Conservation (phyloP, 306 rosid genomes). For the Prinsepia uniflora region DNA sequence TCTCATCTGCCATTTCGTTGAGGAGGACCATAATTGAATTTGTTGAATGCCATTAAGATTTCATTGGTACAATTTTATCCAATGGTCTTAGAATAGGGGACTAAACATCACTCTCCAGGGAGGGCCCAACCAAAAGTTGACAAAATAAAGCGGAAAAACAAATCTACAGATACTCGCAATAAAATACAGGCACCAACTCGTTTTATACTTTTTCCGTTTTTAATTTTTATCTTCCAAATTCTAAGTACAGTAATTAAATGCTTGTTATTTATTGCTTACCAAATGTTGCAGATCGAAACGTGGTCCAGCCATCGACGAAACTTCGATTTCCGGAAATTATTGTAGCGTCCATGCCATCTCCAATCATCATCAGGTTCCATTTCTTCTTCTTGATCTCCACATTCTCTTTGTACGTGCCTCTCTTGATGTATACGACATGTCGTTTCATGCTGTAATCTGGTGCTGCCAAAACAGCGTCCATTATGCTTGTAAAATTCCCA, state of each 20-base stretch:
- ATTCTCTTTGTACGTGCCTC: slow-evolving; percentile 58
- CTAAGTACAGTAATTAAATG: too few relatives aligned
- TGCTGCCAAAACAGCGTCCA: slow-evolving; percentile 69
- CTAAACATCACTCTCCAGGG: background rate
- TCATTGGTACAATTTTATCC: background rate
- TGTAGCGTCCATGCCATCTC: slow-evolving; percentile 77
- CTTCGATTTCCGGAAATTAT: slow-evolving; percentile 59
- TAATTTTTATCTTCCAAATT: too few relatives aligned
- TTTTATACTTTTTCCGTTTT: too few relatives aligned
- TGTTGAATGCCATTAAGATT: background rate
- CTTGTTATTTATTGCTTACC: slow-evolving; percentile 36
- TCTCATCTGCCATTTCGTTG: slow-evolving; percentile 3
- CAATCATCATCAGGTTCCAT: slow-evolving; percentile 82
- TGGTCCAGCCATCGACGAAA: slow-evolving; percentile 70
- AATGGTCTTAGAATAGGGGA: background rate
- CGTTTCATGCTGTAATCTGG: slow-evolving; percentile 75
- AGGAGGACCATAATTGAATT: background rate
- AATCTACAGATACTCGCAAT: background rate
- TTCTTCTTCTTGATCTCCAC: slow-evolving; percentile 90
- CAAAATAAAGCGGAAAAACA: background rate
- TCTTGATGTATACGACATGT: slow-evolving; percentile 57
- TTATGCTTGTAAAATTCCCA: slow-evolving; percentile 51
- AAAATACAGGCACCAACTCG: background rate
- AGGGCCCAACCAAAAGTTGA: background rate
- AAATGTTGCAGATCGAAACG: slow-evolving; percentile 78